Evolutionary conservation across 2,329 filamentous ascomycete genomes (phyloP).

Genomic region (Biscogniauxia mediterranea): DNA sequence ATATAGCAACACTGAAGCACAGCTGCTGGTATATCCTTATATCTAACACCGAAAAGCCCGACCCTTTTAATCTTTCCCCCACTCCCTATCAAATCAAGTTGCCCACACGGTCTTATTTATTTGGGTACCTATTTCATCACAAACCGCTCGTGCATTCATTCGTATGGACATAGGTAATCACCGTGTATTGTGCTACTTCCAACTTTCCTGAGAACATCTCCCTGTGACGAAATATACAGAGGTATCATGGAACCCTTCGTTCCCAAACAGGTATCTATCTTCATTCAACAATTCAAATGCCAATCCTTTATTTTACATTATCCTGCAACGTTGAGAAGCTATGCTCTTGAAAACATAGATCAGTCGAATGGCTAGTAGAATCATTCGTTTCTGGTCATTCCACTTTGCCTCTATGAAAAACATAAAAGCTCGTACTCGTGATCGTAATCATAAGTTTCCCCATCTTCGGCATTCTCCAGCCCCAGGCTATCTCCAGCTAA

Average conservation of each 20-base stretch:
- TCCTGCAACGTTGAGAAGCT: neutral
- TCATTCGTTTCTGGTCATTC: neutral
- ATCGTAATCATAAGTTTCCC: neutral
- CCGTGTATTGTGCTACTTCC: too few relatives aligned
- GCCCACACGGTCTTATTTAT: neutral
- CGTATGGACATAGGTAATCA: neutral
- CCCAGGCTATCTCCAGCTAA: neutral
- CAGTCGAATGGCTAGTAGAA: too few relatives aligned
- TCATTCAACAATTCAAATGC: too few relatives aligned
- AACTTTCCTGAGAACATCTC: neutral
- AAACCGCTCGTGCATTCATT: too few relatives aligned
- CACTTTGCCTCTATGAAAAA: neutral
- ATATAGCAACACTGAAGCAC: neutral
- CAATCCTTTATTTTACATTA: too few relatives aligned
- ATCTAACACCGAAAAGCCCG: neutral
- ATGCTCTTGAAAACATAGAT: neutral
- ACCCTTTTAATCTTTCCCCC: neutral
- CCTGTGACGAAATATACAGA: neutral
- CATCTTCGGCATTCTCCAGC: neutral
- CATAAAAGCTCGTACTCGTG: neutral
- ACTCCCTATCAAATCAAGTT: neutral
- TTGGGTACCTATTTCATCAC: neutral
- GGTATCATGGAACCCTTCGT: neutral
- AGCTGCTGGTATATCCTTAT: neutral
- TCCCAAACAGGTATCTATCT: too few relatives aligned